Percentiles rank a stretch among this genome's conserved stretches.
Conservation (phyloP, 768 basidiomycete species). For the Lentinus brumalis region DNA sequence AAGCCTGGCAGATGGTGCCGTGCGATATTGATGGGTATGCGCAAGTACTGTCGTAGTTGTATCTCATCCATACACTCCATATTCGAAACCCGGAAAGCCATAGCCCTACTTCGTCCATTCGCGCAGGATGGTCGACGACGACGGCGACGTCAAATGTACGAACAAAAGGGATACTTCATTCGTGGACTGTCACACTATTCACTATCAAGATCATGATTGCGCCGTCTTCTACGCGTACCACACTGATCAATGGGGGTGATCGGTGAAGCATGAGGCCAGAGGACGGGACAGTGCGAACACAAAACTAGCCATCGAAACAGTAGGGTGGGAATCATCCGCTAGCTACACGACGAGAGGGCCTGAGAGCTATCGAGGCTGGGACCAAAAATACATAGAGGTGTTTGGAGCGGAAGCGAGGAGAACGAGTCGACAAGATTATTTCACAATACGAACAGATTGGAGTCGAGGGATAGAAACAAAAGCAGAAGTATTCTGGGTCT, state of each 20-base stretch:
- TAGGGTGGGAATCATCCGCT: neutral
- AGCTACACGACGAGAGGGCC: neutral
- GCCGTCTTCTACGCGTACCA: constrained; percentile 15
- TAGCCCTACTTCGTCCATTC: too few species aligned
- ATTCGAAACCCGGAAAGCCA: too few species aligned
- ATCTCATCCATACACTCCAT: too few species aligned
- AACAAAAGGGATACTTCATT: too few species aligned
- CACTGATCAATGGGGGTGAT: neutral
- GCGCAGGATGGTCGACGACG: too few species aligned
- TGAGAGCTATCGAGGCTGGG: neutral
- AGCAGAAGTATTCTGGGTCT: too few species aligned
- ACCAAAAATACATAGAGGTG: constrained; percentile 11
- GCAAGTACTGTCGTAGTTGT: too few species aligned
- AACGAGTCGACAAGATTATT: neutral
- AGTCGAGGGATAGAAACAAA: neutral
- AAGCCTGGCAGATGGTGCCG: too few species aligned
- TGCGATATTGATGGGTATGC: too few species aligned
- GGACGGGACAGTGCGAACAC: neutral
- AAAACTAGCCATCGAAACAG: constrained; percentile 16
- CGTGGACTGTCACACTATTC: constrained; percentile 2
- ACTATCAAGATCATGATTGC: constrained; percentile 1
- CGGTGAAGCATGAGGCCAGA: too few species aligned
- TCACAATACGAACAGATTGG: constrained; percentile 14
- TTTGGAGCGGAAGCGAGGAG: neutral
- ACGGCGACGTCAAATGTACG: too few species aligned